Conservation (phyloP, 1,139 yeast species). For the Nadsonia starkeyi-henricii region DNA sequence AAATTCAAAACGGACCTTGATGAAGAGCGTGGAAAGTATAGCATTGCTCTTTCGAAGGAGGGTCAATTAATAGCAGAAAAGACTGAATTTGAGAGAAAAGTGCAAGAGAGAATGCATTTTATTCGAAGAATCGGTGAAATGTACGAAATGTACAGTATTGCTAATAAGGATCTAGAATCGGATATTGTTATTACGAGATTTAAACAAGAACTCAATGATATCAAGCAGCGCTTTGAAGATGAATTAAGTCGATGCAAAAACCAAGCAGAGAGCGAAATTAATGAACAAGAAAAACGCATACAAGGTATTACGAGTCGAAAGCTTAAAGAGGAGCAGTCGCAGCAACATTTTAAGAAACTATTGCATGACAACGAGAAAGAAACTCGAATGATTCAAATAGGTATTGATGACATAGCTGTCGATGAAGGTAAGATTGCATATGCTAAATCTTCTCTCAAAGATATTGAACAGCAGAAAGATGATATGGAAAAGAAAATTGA, state of each 20-base stretch:
- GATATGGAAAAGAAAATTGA: conserved; percentile 10
- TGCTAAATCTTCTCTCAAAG: conserved; percentile 25
- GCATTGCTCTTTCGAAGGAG: conserved; percentile 33
- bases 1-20: conserved; percentile 8
- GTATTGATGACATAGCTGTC: conserved; percentile 26
- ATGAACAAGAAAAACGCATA: conserved; percentile 15
- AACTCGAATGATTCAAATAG: conserved; percentile 24
- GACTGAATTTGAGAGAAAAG: conserved; percentile 24
- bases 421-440: conserved; percentile 31
- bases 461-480: conserved; percentile 14
- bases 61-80: conserved; percentile 46
- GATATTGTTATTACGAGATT: conserved; percentile 7
- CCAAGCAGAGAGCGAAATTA: conserved; percentile 10
- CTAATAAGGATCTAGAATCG: neutral
- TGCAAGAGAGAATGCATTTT: conserved; percentile 13
- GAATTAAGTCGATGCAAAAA: conserved; percentile 1
- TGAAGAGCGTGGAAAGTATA: conserved; percentile 26
- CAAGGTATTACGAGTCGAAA: conserved; percentile 25
- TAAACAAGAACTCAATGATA: conserved; percentile 10
- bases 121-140: conserved; percentile 14
- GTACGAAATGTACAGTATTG: neutral
- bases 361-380: conserved; percentile 22
- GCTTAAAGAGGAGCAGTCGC: conserved; percentile 31
- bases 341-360: conserved; percentile 27
- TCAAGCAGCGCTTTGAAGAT: conserved; percentile 7